A percentile compares a stretch with the other conserved stretches of the same genome.
Evolutionary conservation across 148 eudicot species (phyloP).

Genomic region (Amaranthus palmeri): DNA sequence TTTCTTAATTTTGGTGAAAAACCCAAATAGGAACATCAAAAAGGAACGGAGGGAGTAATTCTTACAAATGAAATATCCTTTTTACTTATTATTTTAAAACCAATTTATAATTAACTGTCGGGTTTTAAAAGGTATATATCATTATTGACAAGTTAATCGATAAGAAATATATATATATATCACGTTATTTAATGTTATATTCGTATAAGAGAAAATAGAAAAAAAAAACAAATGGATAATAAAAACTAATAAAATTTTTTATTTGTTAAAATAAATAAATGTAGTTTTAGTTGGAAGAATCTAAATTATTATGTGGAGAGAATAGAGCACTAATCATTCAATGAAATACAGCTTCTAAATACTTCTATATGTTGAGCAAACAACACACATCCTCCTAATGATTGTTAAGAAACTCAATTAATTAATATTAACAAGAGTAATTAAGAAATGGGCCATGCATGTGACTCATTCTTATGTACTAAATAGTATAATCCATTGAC

Average conservation of each 20-base stretch:
- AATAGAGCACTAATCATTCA: not conserved
- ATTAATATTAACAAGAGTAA: not conserved
- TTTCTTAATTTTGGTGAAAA: too few relatives aligned
- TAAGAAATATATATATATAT: too few relatives aligned
- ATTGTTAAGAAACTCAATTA: not conserved
- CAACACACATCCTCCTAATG: not conserved
- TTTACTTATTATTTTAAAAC: too few relatives aligned
- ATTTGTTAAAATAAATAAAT: not conserved
- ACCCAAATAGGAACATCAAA: too few relatives aligned
- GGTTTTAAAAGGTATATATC: too few relatives aligned
- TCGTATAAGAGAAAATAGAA: not conserved
- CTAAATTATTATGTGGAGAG: conserved; percentile 3
- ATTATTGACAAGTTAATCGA: too few relatives aligned
- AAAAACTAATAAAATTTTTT: not conserved
- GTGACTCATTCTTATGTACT: conserved; percentile 10
- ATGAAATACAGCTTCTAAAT: not conserved
- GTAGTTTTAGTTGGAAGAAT: conserved; percentile 16
- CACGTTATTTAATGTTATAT: too few relatives aligned
- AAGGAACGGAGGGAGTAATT: too few relatives aligned
- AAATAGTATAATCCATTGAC: not conserved
- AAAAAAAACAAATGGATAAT: not conserved
- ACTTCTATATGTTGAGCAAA: too few relatives aligned
- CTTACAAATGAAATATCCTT: too few relatives aligned
- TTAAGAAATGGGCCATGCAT: conserved; percentile 1
- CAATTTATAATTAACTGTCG: too few relatives aligned